Conservation (phyloP, 2,329 filamentous ascomycete genomes). For the Colletotrichum sp. region DNA sequence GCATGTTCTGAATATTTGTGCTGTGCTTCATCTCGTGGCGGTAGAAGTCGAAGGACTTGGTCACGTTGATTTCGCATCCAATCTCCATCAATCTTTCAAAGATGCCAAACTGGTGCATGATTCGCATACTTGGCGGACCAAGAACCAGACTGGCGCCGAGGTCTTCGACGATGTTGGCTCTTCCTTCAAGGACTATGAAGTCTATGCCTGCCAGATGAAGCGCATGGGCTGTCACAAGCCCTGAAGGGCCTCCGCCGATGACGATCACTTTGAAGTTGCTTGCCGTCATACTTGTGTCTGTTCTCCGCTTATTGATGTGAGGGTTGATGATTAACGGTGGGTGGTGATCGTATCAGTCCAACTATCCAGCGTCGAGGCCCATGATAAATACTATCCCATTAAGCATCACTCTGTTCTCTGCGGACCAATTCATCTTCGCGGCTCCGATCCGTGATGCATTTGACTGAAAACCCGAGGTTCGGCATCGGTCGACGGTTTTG, state of each 20-base stretch:
- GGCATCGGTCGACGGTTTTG: not conserved
- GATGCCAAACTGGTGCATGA: slow-evolving; percentile 35
- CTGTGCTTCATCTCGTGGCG: not conserved
- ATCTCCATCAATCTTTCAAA: not conserved
- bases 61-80: not conserved
- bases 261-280: slow-evolving; percentile 30
- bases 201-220: slow-evolving; percentile 35
- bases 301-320: not conserved
- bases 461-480: not conserved
- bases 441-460: not conserved
- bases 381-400: not conserved
- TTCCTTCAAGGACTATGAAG: slow-evolving; percentile 35
- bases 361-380: not conserved
- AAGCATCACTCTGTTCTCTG: accelerated
- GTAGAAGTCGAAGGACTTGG: not conserved
- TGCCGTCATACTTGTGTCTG: slow-evolving; percentile 27
- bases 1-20: not conserved
- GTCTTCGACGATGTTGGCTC: slow-evolving; percentile 26
- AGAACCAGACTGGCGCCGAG: slow-evolving; percentile 32
- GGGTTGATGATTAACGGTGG: not conserved
- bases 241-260: slow-evolving; percentile 33
- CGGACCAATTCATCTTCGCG: not conserved
- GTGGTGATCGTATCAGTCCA: not conserved
- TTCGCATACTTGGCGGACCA: slow-evolving; percentile 26
- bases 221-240: slow-evolving; percentile 31